Conservation (phyloP, 495 filamentous ascomycete species). For the Cercophora sp. region DNA sequence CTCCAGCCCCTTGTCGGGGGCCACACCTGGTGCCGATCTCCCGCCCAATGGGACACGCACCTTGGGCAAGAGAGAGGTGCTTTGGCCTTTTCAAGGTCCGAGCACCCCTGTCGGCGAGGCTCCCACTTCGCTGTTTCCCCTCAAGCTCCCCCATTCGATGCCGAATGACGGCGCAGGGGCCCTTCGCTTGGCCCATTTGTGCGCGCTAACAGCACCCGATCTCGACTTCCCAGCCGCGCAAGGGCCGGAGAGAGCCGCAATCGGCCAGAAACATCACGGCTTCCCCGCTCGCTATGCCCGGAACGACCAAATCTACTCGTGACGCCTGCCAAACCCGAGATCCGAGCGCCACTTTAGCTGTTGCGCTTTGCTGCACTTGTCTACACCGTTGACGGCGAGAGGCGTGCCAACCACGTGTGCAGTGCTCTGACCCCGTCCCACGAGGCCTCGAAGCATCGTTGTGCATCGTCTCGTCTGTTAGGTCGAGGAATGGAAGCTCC, state of each 20-base stretch:
- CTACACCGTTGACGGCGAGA: background rate
- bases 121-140: background rate
- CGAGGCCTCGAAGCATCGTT: no score
- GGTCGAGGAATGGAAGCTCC: no score
- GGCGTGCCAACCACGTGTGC: background rate
- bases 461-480: no score
- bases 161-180: background rate
- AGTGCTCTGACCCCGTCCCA: conserved; percentile 2
- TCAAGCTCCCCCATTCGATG: no score
- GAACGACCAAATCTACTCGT: background rate
- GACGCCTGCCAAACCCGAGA: background rate
- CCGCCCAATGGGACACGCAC: background rate
- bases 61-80: background rate
- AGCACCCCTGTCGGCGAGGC: background rate
- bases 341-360: conserved; percentile 9
- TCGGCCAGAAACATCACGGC: background rate
- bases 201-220: background rate
- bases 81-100: background rate
- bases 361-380: background rate
- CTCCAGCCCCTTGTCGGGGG: background rate
- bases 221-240: background rate
- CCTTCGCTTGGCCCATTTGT: background rate
- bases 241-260: no score
- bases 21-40: background rate
- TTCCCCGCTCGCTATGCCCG: background rate